Evolutionary conservation across 768 basidiomycete genomes (phyloP), one percentile per base, ranked within the genome.

Genomic region (Rhodotorula babjevae): DNA sequence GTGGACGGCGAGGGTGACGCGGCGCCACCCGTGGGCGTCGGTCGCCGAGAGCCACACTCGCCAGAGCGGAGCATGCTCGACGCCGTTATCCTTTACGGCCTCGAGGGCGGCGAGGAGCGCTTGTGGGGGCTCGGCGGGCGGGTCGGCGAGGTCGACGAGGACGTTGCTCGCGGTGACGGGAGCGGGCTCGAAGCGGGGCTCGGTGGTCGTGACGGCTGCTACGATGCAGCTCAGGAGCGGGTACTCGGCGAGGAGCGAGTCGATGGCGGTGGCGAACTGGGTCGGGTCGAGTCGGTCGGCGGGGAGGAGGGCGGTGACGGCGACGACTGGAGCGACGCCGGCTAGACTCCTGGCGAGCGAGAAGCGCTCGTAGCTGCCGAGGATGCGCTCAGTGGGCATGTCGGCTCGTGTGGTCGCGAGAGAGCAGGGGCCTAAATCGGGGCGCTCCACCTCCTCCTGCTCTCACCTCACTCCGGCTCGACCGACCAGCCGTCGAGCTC

Each of bases 51-150:
- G 15, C 66, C 62, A 64, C 14, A 72, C 58, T 0, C 57, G 49
- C 71, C 71, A 72, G 5, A 72, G 58, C 31, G 71, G 66, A 7
- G 49, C 63, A 8, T 31, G 3, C 14, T 27, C 49, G 56, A 68
- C 14, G 42, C 64, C 66, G 18, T 56, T 21, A 0, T 1, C 25
- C 3, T 27, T 14, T 0, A 56, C 36, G 1, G 33, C 55, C 12
- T 31, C 57, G 25, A 64, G 15, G 11, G 42, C 71, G 11, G 23
- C 49, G 8, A 16, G 33, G 11, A 72, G 31, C 8, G 33, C 66
- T 8, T 31, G 46, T 25, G 27, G 42, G 19, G 9, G 12, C 29
- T 42, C 63, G 42, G 23, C 8, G 3, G 12, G 7, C 29, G 9
- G 7, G 23, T 42, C 63, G 31, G 29, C 1, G 3, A 4, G 10